phyloP scores from a whole-genome alignment of 768 basidiomycete genomes.

The Termitomyces sp. region DNA sequence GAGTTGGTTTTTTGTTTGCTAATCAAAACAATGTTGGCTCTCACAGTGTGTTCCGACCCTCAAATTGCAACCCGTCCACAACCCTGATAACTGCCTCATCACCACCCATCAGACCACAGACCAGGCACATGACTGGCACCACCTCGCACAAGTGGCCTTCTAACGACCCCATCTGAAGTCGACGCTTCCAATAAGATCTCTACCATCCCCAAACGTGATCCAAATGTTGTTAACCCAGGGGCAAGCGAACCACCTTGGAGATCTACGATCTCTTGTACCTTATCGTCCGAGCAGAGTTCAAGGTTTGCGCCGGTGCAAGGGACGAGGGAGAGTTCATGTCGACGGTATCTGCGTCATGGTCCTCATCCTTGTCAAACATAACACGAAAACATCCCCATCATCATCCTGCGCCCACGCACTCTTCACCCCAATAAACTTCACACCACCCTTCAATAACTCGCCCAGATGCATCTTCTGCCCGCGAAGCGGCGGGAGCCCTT shows the following conservation, averaged over 20 bases:
- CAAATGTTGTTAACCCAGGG: conserved; percentile 62
- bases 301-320: conserved; percentile 29
- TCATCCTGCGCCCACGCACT: conserved; percentile 25
- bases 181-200: conserved; percentile 63
- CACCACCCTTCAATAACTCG: conserved; percentile 19
- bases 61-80: conserved; percentile 57
- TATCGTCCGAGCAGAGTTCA: conserved; percentile 2
- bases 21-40: conserved; percentile 11
- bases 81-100: too few relatives aligned
- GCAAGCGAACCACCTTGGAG: conserved; percentile 58
- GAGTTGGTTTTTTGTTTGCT: neutral
- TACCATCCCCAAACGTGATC: conserved; percentile 56
- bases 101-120: conserved; percentile 33
- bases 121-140: conserved; percentile 29
- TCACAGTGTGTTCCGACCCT: conserved; percentile 45
- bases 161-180: conserved; percentile 61
- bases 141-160: conserved; percentile 47
- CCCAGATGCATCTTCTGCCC: conserved; percentile 21
- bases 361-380: conserved; percentile 17
- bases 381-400: conserved; percentile 15
- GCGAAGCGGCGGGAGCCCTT: conserved; percentile 66
- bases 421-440: conserved; percentile 53
- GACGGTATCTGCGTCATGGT: conserved; percentile 2
- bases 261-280: conserved; percentile 33
- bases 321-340: conserved; percentile 44